phyloP scores from a whole-genome alignment of 163 green algal genomes.

The Trebouxia gelatinosa region DNA sequence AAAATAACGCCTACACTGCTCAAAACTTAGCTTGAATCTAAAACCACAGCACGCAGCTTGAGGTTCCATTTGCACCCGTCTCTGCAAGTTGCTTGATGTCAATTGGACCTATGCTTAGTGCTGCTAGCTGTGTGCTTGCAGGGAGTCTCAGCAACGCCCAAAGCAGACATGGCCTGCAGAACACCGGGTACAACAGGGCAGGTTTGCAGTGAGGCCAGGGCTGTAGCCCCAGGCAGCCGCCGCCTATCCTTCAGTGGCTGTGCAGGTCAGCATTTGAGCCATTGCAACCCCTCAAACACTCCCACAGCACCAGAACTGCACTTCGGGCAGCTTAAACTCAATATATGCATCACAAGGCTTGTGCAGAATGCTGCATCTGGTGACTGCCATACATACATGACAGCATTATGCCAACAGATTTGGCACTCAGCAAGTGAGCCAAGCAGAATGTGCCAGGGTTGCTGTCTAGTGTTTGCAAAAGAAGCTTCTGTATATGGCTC shows the following conservation, averaged over 20 bases:
- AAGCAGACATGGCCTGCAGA: too few species aligned
- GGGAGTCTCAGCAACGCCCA: too few species aligned
- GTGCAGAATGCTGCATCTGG: background rate
- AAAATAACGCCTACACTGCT: too few species aligned
- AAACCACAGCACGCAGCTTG: too few species aligned
- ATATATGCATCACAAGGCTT: too few species aligned
- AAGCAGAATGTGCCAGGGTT: too few species aligned
- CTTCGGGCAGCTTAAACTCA: background rate
- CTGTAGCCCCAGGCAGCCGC: background rate
- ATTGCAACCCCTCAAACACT: background rate
- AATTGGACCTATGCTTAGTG: too few species aligned
- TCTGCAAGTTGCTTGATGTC: too few species aligned
- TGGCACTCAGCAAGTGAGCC: background rate
- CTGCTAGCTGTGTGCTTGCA: background rate
- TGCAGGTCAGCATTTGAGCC: background rate
- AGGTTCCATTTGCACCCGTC: too few species aligned
- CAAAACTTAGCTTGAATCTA: too few species aligned
- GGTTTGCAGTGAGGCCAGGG: background rate
- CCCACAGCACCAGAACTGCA: background rate
- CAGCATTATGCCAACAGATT: background rate
- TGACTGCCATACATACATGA: background rate
- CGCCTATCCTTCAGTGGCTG: constrained; percentile 7
- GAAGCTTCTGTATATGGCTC: too few species aligned
- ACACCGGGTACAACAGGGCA: background rate
- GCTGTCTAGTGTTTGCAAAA: too few species aligned